phyloP scores from a whole-genome alignment of 2,329 filamentous ascomycete species.

The Chaetomium globosum region DNA sequence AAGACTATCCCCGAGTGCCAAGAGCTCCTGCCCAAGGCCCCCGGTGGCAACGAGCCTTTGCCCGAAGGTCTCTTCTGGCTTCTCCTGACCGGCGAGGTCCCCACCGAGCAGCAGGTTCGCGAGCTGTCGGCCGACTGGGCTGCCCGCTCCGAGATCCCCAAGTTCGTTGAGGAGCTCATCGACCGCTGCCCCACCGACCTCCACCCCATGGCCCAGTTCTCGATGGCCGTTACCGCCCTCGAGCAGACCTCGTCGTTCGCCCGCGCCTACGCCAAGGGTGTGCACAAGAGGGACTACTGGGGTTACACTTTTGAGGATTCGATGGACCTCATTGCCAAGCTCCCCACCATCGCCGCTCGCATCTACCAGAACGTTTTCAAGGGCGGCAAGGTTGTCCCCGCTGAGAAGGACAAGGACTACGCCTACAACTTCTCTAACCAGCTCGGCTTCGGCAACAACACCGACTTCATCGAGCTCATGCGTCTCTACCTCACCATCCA shows the following conservation, averaged over 20 bases:
- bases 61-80: conserved; percentile 99
- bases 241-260: conserved; percentile 98
- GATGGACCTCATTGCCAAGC: conserved; percentile 99
- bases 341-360: conserved; percentile 94
- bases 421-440: conserved; percentile 99
- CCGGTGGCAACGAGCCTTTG: conserved; percentile 93
- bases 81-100: conserved; percentile 95
- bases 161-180: conserved; percentile 98
- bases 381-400: conserved; percentile 93
- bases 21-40: conserved; percentile 93
- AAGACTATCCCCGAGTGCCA: conserved; percentile 99
- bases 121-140: conserved; percentile 99
- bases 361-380: conserved; percentile 99
- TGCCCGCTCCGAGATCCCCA: conserved; percentile 92
- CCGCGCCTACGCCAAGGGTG: conserved; percentile 98
- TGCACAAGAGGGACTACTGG: conserved; percentile 99
- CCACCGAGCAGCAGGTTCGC: conserved; percentile 96
- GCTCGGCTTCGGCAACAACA: conserved; percentile 93
- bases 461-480: conserved; percentile 97
- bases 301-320: conserved; percentile 98
- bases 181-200: conserved; percentile 99
- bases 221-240: conserved; percentile 92
- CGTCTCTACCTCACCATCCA: conserved; percentile 99
- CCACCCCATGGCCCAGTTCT: conserved; percentile 99
- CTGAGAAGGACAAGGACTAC: conserved; percentile 99